phyloP scores from a whole-genome alignment of 257 asterid species.

The Cinchona pubescens region DNA sequence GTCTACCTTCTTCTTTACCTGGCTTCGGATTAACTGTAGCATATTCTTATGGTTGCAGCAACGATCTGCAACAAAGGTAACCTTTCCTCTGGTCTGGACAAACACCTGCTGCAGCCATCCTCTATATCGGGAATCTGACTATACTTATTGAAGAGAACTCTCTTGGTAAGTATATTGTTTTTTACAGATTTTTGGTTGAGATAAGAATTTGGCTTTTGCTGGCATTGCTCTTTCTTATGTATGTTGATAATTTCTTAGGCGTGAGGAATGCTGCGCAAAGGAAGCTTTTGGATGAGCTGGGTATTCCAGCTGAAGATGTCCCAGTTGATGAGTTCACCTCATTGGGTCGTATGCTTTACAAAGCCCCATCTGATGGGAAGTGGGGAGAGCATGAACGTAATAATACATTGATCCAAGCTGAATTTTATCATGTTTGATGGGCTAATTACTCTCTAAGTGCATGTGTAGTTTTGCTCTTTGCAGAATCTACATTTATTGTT shows the following conservation, averaged over 20 bases:
- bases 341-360: slow-evolving; percentile 87
- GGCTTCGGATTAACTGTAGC: neutral
- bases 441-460: neutral
- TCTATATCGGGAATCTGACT: slow-evolving; percentile 83
- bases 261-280: slow-evolving; percentile 97
- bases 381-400: slow-evolving; percentile 99
- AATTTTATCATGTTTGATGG: neutral
- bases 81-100: slow-evolving; percentile 95
- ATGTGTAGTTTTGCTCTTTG: neutral
- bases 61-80: slow-evolving; percentile 93
- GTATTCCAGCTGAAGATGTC: slow-evolving; percentile 77
- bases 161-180: slow-evolving; percentile 51
- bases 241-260: slow-evolving; percentile 35
- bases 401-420: neutral
- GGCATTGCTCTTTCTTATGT: slow-evolving; percentile 5
- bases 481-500: neutral
- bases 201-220: slow-evolving; percentile 5
- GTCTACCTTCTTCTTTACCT: neutral
- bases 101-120: slow-evolving; percentile 99
- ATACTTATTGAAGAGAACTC: slow-evolving; percentile 68
- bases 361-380: slow-evolving; percentile 95
- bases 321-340: slow-evolving; percentile 80
- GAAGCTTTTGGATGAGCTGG: slow-evolving; percentile 89
- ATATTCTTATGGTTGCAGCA: slow-evolving; percentile 47
- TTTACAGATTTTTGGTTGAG: neutral